Base-by-base conservation (phyloP, 441 rosid genomes). In the Populus hybrid region DNA sequence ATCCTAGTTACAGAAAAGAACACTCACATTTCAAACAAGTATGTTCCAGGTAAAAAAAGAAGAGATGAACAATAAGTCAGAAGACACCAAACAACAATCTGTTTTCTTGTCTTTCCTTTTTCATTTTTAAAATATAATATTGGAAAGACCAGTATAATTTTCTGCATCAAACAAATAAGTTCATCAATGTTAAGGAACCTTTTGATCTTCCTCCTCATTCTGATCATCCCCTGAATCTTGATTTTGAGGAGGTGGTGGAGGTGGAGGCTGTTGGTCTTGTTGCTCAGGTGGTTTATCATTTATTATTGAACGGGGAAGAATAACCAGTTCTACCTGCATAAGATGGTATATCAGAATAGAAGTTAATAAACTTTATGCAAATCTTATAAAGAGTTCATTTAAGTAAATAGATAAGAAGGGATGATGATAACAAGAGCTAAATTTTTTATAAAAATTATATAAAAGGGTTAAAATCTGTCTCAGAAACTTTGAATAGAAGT, bases 231-330 rank as follows among this genome's bases (percentile, higher is more conserved):
- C 96, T 75, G 91, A 74, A 73, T 94, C 96, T 59, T 90, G 89
- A 85, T 88, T 92, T 81, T 96, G 92, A 8, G 98, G 97, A 86
- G 99, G 99, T 35, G 93, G 91, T 35, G 99, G 99, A 30, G 95
- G 96, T 50, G 98, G 99, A 75, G 96, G 98, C 81, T 82, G 97
- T 78, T 96, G 97, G 84, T 94, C 87, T 84, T 93, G 91, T 80
- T 96, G 97, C 68, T 96, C 99, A 68, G 98, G 97, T 66, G 98
- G 98, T 66, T 73, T 88, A 81, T 96, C 98, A 83, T 73, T 90
- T 68, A 92, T 34, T 32, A 84, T 85, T 30, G 99, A 96, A 84
- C 98, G 96, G 74, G 98, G 98, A 88, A 96, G 98, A 84, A 96
- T 93, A 81, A 96, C 98, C 85, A 96, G 85, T 85, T 94, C 99